Conservation (phyloP, 495 filamentous ascomycete species). For the Tuber borchii region DNA sequence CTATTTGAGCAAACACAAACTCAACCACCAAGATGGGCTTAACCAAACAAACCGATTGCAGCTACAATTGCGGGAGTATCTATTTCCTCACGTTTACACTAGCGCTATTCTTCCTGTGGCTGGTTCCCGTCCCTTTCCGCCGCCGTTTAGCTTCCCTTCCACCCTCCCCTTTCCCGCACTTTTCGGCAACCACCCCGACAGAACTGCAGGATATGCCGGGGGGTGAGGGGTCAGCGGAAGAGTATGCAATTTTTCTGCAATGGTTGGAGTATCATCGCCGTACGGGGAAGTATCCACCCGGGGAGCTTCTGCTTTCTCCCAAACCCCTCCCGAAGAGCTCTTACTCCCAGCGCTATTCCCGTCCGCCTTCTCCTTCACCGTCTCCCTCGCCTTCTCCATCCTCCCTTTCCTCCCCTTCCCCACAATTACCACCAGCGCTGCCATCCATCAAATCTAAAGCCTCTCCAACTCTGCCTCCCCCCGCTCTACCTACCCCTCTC, state of each 20-base stretch:
- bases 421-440: neutral
- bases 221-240: neutral
- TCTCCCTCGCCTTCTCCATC: neutral
- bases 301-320: neutral
- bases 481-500: neutral
- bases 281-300: neutral
- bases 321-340: neutral
- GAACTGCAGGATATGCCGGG: neutral
- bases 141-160: neutral
- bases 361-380: neutral
- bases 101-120: neutral
- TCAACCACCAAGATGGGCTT: neutral
- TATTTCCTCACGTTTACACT: neutral
- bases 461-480: neutral
- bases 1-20: neutral
- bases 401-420: neutral
- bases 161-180: neutral
- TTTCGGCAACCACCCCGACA: neutral
- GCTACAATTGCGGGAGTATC: neutral
- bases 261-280: neutral
- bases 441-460: neutral
- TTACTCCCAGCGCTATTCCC: neutral
- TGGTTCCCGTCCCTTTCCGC: neutral
- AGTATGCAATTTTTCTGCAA: neutral
- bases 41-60: neutral